phyloP scores from a whole-genome alignment of 176 grass and related monocot genomes.

The Thalia dealbata region DNA sequence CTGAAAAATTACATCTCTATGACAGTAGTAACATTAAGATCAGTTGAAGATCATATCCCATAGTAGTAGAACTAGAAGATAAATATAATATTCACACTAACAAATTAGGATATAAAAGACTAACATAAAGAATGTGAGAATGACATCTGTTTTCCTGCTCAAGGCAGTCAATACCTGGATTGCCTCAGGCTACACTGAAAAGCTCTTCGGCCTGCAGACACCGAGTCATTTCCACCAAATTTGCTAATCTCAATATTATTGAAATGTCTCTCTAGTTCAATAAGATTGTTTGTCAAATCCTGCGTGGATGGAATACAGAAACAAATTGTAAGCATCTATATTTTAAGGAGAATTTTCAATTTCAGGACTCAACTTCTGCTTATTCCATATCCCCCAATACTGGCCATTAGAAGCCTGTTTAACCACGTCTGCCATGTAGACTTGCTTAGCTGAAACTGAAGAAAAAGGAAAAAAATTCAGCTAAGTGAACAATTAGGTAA shows the following conservation, averaged over 20 bases:
- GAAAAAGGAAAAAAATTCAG: conserved; percentile 6
- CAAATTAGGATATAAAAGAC: too few species aligned
- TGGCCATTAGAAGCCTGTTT: conserved; percentile 69
- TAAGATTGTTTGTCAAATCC: conserved; percentile 80
- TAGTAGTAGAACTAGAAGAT: too few species aligned
- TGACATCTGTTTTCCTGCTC: conserved; percentile 5
- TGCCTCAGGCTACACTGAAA: conserved; percentile 36
- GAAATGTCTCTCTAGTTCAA: conserved; percentile 88
- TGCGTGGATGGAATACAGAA: conserved; percentile 23
- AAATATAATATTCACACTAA: too few species aligned
- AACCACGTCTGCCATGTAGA: conserved; percentile 88
- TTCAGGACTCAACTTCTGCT: conserved; percentile 84
- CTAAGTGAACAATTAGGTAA: background rate
- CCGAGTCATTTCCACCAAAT: conserved; percentile 60
- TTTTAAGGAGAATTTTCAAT: conserved; percentile 28
- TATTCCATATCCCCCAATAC: conserved; percentile 95
- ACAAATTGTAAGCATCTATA: background rate
- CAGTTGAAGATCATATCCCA: too few species aligned
- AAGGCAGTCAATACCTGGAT: conserved; percentile 38
- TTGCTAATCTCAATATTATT: conserved; percentile 92
- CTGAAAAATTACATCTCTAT: too few species aligned
- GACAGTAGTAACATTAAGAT: too few species aligned
- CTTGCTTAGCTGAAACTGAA: conserved; percentile 81
- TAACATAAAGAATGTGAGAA: too few species aligned
- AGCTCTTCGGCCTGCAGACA: conserved; percentile 43